phyloP scores from a whole-genome alignment of 163 green algal species.

The Volvox carteri region DNA sequence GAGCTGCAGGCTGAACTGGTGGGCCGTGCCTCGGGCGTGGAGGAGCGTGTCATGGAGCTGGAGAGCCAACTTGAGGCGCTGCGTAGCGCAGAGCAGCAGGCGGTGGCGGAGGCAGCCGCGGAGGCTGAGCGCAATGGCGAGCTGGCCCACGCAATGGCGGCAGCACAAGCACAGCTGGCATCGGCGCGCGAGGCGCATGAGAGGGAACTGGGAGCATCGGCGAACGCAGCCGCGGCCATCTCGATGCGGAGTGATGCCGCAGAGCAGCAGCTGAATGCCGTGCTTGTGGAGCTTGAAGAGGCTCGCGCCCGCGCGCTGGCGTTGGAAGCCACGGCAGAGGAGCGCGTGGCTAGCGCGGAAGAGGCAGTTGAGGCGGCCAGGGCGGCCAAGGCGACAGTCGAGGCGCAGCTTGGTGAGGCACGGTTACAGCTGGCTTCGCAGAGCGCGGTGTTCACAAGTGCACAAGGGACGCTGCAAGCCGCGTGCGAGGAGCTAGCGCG shows the following conservation, averaged over 20 bases:
- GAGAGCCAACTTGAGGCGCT: constrained; percentile 31
- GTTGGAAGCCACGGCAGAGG: not conserved
- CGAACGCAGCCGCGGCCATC: not conserved
- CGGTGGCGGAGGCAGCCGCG: not conserved
- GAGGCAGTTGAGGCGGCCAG: not conserved
- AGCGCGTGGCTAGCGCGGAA: not conserved
- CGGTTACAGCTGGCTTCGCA: not conserved
- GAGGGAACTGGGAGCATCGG: not conserved
- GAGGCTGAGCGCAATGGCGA: constrained; percentile 22
- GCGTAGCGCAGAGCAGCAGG: constrained; percentile 8
- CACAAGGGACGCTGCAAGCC: not conserved
- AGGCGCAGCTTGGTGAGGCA: not conserved
- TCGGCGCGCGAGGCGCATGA: constrained; percentile 28
- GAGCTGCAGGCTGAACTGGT: constrained; percentile 41
- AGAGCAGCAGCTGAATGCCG: not conserved
- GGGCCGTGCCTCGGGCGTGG: constrained; percentile 7
- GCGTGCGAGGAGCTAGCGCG: not conserved
- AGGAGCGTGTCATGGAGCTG: constrained; percentile 21
- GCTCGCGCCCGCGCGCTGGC: not conserved
- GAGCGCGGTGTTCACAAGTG: not conserved
- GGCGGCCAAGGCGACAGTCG: not conserved
- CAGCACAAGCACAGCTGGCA: constrained; percentile 23
- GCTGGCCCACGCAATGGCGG: constrained; percentile 9
- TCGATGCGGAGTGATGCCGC: not conserved
- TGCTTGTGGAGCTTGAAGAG: not conserved